Evolutionary conservation across 805 yeast genomes (phyloP), one percentile per base, ranked within the genome.

Genomic region (Crinitomyces ghanaensis): DNA sequence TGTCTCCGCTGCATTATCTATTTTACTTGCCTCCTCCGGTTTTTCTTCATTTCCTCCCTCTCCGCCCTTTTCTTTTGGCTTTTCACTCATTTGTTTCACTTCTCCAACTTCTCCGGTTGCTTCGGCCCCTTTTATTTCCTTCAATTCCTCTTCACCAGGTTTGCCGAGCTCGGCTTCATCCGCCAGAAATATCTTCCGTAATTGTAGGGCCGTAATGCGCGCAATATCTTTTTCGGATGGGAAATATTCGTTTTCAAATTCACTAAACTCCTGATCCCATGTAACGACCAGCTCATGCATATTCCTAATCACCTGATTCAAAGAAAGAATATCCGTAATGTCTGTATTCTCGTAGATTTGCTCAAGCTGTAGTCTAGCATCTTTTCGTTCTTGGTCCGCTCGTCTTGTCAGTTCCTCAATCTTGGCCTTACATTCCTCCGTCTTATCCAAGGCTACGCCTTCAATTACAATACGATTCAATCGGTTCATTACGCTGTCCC

Each of bases 191-290:
- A 86, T 65, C 43, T 77, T 79, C 39, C 76, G 73, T 47, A 88
- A 60, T 50, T 88, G 97, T 45, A 77, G 77, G 3, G 94, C 80
- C 2, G 98, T 86, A 28, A 91, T 81, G 41, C 83, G 67, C 4
- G 93, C 76, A 44, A 91, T 81, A 65, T 91, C 98, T 48, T 77
- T 82, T 53, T 91, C 97, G 6, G 93, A 74, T 1, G 97, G 97
- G 39, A 88, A 66, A 50, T 70, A 91, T 14, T 66, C 66, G 28
- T 68, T 67, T 39, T 82, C 96, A 58, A 91, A 88, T 5, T 72
- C 79, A 23, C 72, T 67, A 47, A 91, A 85, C 37, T 78, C 93
- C 15, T 57, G 46, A 55, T 88, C 95, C 97, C 97, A 91, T 26
- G 65, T 70, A 15, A 83, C 85, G 2, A 93, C 86, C 19, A 76